Evolutionary conservation across 2,329 filamentous ascomycete genomes (phyloP).

Genomic region (Penicillium corylophilum): DNA sequence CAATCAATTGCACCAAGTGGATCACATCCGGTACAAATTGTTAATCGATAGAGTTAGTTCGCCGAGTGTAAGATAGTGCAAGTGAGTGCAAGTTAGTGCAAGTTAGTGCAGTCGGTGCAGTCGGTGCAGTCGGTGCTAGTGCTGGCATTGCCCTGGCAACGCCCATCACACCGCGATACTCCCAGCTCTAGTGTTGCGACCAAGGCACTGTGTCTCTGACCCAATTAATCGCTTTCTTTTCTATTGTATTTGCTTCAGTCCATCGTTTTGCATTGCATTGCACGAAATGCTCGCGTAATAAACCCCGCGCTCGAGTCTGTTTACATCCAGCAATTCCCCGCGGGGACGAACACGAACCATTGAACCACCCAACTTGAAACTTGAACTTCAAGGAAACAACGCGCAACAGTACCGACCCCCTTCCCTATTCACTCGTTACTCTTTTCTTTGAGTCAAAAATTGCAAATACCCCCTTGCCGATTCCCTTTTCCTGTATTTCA

Average conservation of each 20-base stretch:
- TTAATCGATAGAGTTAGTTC: neutral
- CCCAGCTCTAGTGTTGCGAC: neutral
- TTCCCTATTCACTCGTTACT: constrained; percentile 8
- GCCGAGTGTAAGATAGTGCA: no score
- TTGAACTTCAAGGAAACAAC: constrained; percentile 13
- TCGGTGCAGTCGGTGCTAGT: neutral
- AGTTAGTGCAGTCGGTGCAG: no score
- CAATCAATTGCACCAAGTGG: neutral
- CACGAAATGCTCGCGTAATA: neutral
- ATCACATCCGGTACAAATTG: neutral
- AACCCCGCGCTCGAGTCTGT: neutral
- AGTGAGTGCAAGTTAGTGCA: no score
- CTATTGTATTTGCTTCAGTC: neutral
- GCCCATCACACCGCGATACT: neutral
- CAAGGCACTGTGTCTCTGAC: neutral
- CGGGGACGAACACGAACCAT: constrained; percentile 3
- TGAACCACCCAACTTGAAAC: neutral
- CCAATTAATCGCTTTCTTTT: neutral
- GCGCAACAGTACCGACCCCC: constrained; percentile 23
- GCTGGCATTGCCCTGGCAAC: constrained; percentile 6
- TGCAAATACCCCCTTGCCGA: neutral
- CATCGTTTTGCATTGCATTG: neutral
- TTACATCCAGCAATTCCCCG: constrained; percentile 8
- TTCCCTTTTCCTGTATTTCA: neutral
- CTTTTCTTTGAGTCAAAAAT: constrained; percentile 3